These are phyloP conservation scores for Delonix regia DNA, from an alignment of 306 rosid species.

Conservation along the genomic window DNA sequence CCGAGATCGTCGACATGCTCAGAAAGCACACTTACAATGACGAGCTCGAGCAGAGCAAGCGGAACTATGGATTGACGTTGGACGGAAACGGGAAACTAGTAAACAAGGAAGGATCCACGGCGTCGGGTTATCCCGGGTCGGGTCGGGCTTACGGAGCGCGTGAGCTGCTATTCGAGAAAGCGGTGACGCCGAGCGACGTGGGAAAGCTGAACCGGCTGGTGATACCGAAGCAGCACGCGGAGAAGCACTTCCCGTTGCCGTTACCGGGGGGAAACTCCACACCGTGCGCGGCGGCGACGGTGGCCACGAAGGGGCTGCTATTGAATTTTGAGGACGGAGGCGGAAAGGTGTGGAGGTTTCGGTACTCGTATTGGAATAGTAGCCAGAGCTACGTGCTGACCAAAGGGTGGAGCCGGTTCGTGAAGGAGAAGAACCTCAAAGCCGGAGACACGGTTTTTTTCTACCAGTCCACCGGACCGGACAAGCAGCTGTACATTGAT, in stretches of 20 bases:
- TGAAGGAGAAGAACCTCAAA: constrained; percentile 80
- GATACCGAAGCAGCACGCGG: constrained; percentile 96
- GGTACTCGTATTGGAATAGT: constrained; percentile 97
- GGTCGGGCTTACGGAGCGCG: constrained; percentile 49
- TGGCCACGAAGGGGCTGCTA: constrained; percentile 58
- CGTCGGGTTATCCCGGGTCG: not conserved
- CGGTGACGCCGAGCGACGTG: constrained; percentile 93
- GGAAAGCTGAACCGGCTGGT: constrained; percentile 90
- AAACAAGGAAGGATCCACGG: not conserved
- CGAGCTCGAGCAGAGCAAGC: constrained; percentile 84
- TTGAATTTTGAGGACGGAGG: constrained; percentile 86
- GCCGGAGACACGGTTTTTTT: constrained; percentile 92
- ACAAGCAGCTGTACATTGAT: constrained; percentile 73
- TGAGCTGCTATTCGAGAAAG: constrained; percentile 82
- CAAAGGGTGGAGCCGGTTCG: constrained; percentile 99
- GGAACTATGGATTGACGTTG: constrained; percentile 43
- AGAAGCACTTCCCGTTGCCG: constrained; percentile 85
- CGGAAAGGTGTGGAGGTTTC: constrained; percentile 95
- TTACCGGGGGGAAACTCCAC: constrained; percentile 25
- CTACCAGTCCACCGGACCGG: constrained; percentile 73
- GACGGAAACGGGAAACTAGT: constrained; percentile 32
- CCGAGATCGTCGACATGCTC: constrained; percentile 96
- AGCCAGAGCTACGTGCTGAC: constrained; percentile 96
- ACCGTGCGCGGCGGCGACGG: not conserved
- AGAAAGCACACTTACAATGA: constrained; percentile 92